Evolutionary conservation across 257 asterid genomes (phyloP), one percentile per base, ranked within the genome.

Genomic region (Nicotiana otophora): DNA sequence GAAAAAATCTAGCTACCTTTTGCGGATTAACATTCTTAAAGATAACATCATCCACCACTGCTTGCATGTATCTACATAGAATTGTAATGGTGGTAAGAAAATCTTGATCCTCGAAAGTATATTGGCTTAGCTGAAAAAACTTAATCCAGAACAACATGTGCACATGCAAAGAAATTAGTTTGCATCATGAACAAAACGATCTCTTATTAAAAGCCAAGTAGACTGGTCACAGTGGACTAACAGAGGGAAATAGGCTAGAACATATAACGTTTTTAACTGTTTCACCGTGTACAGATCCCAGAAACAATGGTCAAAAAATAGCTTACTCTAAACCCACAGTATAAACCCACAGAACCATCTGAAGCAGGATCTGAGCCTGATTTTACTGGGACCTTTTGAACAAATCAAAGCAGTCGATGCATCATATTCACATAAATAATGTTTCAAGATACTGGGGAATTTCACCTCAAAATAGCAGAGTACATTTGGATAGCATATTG

Each of bases 31-130:
- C 95, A 84, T 87, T 89, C 82, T 87, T 91, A 82, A 90, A 87
- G 83, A 96, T 83, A 76, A 96, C 89, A 85, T 96, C 99, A 88
- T 93, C 92, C 60, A 90, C 93, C 85, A 93, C 97, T 75, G 98
- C 99, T 90, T 96, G 99, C 95, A 96, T 96, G 92, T 93, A 94
- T 92, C 99, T 96, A 81, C 69, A 85, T 57, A 80, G 16, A 84
- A 78, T 63, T 67, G 60, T 77, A 53, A 88, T 63, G 76, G 34
- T 51, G 61, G 30, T 77, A n/a, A 66, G 76, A 42, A 82, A 80
- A 65, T 51, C 16, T 51, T 75, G 63, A 51, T 53, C 46, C 63
- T 72, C 61, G 51, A 72, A 72, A 48, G 23, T 26, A 46, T 20
- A 70, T 70, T 1, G 9, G 51, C 42, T 48, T 34, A 3, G 15